phyloP scores from a whole-genome alignment of 116 monocot genomes.

The Papilionanthe hybrid region DNA sequence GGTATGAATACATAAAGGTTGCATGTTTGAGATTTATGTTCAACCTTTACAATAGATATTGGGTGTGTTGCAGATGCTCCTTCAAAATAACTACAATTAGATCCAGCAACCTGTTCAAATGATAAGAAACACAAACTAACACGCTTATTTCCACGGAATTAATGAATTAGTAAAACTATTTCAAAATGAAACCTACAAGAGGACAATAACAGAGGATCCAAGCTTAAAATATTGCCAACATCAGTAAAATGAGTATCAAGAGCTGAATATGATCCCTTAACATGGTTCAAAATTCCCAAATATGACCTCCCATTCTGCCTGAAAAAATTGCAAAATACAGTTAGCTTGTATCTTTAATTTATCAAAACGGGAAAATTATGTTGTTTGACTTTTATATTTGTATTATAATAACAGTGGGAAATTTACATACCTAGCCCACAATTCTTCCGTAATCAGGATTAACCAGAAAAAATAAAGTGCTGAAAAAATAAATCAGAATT shows the following conservation, averaged over 20 bases:
- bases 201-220: background rate
- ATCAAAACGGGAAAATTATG: background rate
- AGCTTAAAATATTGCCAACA: constrained; percentile 65
- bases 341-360: background rate
- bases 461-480: too few relatives aligned
- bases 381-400: background rate
- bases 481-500: too few relatives aligned
- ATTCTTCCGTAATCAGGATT: too few relatives aligned
- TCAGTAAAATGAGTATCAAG: constrained; percentile 77
- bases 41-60: constrained; percentile 74
- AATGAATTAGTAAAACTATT: background rate
- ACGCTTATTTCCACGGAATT: background rate
- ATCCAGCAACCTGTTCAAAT: constrained; percentile 37
- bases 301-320: constrained; percentile 82
- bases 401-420: too few relatives aligned
- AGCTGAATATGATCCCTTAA: constrained; percentile 42
- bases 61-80: constrained; percentile 74
- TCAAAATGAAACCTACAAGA: background rate
- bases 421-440: too few relatives aligned
- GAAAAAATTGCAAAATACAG: background rate
- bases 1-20: background rate
- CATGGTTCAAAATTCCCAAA: constrained; percentile 68
- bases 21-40: constrained; percentile 2
- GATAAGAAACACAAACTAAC: background rate
- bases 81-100: constrained; percentile 53